A percentile compares a stretch with the other conserved stretches of the same genome.
phyloP scores from a whole-genome alignment of 2,329 filamentous ascomycete species.

The Ceratocystis variospora region DNA sequence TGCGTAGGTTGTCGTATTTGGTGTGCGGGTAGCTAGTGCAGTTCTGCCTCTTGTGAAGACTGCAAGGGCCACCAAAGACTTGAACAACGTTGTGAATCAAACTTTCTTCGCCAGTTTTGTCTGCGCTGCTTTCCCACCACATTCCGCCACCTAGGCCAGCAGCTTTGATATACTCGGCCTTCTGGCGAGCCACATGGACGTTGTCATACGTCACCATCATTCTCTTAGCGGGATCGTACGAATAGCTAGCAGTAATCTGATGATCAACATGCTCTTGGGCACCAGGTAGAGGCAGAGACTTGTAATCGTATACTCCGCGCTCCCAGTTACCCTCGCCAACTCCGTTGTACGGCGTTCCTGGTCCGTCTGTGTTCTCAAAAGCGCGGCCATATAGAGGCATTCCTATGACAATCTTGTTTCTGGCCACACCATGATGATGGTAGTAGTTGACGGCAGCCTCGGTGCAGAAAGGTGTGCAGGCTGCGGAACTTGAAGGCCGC shows the following conservation, averaged over 20 bases:
- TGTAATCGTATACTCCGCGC: constrained; percentile 76
- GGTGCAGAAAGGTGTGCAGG: constrained; percentile 66
- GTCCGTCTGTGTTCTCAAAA: constrained; percentile 65
- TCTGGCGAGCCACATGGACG: constrained; percentile 49
- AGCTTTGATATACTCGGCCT: constrained; percentile 56
- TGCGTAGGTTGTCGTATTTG: constrained; percentile 57
- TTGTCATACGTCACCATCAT: constrained; percentile 73
- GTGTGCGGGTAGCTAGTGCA: constrained; percentile 49
- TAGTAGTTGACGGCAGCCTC: constrained; percentile 58
- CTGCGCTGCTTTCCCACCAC: constrained; percentile 90
- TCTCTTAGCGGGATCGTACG: constrained; percentile 49
- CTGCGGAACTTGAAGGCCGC: constrained; percentile 45
- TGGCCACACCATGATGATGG: constrained; percentile 45
- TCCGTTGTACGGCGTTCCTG: constrained; percentile 54
- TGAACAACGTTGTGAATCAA: constrained; percentile 54
- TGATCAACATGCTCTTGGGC: constrained; percentile 51
- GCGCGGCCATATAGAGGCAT: constrained; percentile 87
- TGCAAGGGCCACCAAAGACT: constrained; percentile 38
- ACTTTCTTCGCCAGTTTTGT: constrained; percentile 51
- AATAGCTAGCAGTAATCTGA: constrained; percentile 57
- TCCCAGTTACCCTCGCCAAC: constrained; percentile 75
- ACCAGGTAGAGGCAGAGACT: constrained; percentile 58
- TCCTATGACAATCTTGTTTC: constrained; percentile 68
- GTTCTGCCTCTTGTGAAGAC: constrained; percentile 42
- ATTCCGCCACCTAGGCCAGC: constrained; percentile 71